phyloP scores from a whole-genome alignment of 1,284 basidiomycete genomes.

The Erythrobasidium hasegawianum region DNA sequence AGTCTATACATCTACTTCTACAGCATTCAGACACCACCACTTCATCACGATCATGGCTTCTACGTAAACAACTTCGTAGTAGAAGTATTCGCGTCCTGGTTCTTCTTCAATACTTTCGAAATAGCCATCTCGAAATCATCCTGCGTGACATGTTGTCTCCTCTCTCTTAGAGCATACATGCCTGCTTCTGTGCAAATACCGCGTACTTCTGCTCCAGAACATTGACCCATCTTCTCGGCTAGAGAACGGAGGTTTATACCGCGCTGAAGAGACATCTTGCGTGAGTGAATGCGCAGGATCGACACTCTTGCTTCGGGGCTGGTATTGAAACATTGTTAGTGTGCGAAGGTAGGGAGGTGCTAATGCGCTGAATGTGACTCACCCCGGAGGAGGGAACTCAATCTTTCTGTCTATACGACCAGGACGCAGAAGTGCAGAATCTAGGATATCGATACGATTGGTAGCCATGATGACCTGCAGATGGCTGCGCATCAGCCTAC shows the following conservation, averaged over 20 bases:
- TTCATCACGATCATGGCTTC: conserved; percentile 1
- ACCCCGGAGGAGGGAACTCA: conserved; percentile 94
- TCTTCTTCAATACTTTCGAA: conserved; percentile 64
- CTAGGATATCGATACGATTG: conserved; percentile 96
- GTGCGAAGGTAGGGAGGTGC: neutral
- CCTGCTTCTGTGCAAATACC: conserved; percentile 98
- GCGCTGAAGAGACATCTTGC: conserved; percentile 98
- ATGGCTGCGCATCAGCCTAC: neutral
- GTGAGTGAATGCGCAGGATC: conserved; percentile 92
- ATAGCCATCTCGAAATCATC: conserved; percentile 99
- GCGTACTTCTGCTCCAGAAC: conserved; percentile 93
- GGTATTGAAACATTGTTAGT: neutral
- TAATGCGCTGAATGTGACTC: neutral
- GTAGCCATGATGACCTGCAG: conserved; percentile 91
- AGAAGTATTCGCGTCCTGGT: conserved; percentile 48
- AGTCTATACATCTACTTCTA: no score
- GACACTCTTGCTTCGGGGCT: conserved; percentile 88
- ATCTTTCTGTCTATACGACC: conserved; percentile 99
- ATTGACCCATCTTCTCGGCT: conserved; percentile 95
- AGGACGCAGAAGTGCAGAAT: conserved; percentile 87
- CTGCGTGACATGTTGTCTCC: conserved; percentile 93
- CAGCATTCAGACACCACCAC: no score
- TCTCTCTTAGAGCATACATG: conserved; percentile 94
- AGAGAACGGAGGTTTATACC: conserved; percentile 92
- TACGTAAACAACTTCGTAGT: conserved; percentile 51